A percentile compares a stretch with the other conserved stretches of the same genome.
phyloP scores from a whole-genome alignment of 768 basidiomycete genomes.

The Mycena maculata region DNA sequence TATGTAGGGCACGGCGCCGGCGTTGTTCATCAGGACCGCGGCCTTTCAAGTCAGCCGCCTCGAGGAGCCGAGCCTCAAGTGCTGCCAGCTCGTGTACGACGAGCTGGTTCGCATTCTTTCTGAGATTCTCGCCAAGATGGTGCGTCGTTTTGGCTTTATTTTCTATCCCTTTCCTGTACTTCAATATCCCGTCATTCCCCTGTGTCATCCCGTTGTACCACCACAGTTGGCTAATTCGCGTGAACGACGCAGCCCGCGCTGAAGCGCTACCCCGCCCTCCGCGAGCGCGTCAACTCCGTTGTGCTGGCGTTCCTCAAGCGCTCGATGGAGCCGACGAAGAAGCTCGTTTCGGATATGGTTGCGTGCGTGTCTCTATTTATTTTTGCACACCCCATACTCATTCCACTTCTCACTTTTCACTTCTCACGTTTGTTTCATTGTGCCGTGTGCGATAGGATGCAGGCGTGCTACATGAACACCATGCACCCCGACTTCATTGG shows the following conservation, averaged over 20 bases:
- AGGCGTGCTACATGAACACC: conserved; percentile 98
- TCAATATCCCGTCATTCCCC: too few relatives aligned
- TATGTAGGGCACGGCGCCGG: conserved; percentile 89
- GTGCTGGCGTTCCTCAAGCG: conserved; percentile 98
- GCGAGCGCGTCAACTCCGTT: conserved; percentile 94
- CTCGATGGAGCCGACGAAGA: conserved; percentile 93
- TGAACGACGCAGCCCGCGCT: conserved; percentile 86
- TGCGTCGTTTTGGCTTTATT: too few relatives aligned
- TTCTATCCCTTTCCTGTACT: too few relatives aligned
- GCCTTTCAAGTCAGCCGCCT: conserved; percentile 98
- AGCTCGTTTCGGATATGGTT: conserved; percentile 93
- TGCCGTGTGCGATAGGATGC: conserved; percentile 71
- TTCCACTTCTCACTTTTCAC: background rate
- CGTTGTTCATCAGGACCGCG: conserved; percentile 96
- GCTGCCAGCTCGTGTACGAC: conserved; percentile 96
- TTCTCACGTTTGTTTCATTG: conserved; percentile 12
- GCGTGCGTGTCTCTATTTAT: conserved; percentile 65
- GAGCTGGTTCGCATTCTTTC: conserved; percentile 96
- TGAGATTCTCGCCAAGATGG: conserved; percentile 89
- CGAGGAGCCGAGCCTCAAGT: conserved; percentile 94
- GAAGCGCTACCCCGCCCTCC: conserved; percentile 93
- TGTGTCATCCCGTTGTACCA: background rate
- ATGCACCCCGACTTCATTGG: conserved; percentile 99
- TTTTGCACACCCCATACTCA: too few relatives aligned
- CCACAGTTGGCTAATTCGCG: background rate